These are phyloP conservation scores for Pichia sp. DNA, from an alignment of 1,139 yeast species.

Conservation along the genomic window DNA sequence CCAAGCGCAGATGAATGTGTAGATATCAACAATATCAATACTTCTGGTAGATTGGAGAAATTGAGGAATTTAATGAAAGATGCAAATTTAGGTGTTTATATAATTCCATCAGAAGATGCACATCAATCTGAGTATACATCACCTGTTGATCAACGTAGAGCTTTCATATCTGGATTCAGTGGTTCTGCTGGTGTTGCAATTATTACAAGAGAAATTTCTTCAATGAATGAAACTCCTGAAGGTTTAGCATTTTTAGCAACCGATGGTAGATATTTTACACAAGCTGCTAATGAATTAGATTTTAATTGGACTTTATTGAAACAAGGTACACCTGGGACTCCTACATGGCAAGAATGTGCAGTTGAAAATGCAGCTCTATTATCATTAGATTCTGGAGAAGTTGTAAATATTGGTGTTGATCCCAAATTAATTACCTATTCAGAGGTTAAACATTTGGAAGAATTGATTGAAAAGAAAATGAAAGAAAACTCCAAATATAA, in stretches of 20 bases:
- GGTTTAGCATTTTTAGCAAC: conserved; percentile 80
- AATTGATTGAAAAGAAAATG: conserved; percentile 28
- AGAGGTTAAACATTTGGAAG: conserved; percentile 32
- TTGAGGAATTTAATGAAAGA: conserved; percentile 62
- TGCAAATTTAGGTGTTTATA: conserved; percentile 63
- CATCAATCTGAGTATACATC: conserved; percentile 91
- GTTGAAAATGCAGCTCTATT: conserved; percentile 54
- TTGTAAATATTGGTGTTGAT: conserved; percentile 45
- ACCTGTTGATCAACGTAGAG: conserved; percentile 71
- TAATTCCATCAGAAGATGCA: conserved; percentile 88
- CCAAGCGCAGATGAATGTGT: conserved; percentile 1
- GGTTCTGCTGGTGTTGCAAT: conserved; percentile 96
- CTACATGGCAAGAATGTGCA: conserved; percentile 88
- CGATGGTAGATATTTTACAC: conserved; percentile 91
- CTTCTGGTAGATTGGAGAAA: conserved; percentile 42
- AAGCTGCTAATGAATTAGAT: conserved; percentile 83
- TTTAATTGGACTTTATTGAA: conserved; percentile 80
- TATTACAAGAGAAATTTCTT: conserved; percentile 62
- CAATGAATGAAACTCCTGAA: conserved; percentile 50
- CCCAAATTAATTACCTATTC: conserved; percentile 62
- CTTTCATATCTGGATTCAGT: conserved; percentile 80
- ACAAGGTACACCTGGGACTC: conserved; percentile 62
- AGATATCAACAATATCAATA: conserved; percentile 24
- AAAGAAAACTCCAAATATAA: conserved; percentile 33
- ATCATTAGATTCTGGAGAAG: conserved; percentile 34